Evolutionary conservation across 1,284 basidiomycete genomes (phyloP), one percentile per base, ranked within the genome.

Genomic region (Stereum hirsutum): DNA sequence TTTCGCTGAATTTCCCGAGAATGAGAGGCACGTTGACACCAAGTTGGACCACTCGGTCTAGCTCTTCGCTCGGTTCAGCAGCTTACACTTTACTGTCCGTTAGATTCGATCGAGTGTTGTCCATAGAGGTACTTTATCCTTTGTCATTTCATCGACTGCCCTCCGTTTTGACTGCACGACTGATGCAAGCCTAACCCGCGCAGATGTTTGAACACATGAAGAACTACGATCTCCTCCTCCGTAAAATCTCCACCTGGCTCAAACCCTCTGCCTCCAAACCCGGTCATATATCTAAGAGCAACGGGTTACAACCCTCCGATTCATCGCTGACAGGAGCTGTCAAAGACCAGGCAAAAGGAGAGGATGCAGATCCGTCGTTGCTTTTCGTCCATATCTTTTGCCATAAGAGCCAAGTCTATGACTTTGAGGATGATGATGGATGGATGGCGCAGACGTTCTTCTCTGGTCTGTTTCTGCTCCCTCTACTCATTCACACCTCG

Each of bases 141-240:
- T 48, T 26, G 7, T 31, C 26, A 20, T 20, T 11, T 23, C 27
- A 32, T 30, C 20, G 11, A 26, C 25, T 36, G 26, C 33, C 39
- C 15, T 15, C 34, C 25, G 41, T 23, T 21, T 14, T 23, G 20
- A 24, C 15, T n/a, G 15, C 10, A 11, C 40, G 7, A 6, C 8
- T 43, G 10, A 30, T 26, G 19, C n/a, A 6, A 5, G n/a, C n/a
- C n/a, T n/a, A 4, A 41, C 30, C 12, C n/a, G 2, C 30, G 20
- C 45, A 78, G 73, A 88, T 89, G 84, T 84, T 89, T 49, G 85
- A 89, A 53, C 86, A 89, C 56, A 85, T 86, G 82, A 86, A 83
- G 63, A 82, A 84, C 54, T 88, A 88, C 61, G 65, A 83, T 42
- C 54, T 62, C 5, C 73, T 89, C 17, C 69, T 89, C 49, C 59